Evolutionary conservation across 805 yeast genomes (phyloP).

Genomic region (Komagataella populi): DNA sequence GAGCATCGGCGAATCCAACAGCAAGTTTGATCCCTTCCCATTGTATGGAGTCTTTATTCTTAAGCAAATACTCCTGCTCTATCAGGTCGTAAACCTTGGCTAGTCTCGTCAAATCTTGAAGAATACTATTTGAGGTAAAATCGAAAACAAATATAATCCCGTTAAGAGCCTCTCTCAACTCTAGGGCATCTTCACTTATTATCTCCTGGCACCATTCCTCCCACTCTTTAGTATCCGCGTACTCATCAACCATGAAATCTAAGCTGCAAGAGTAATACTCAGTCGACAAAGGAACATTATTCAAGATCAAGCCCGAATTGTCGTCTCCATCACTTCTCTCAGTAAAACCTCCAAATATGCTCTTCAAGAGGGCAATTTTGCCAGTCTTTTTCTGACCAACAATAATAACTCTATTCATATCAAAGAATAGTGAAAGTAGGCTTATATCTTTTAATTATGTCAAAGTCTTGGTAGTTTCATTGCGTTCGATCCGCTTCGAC

Average conservation of each 20-base stretch:
- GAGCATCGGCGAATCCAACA: conserved; percentile 14
- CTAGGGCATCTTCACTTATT: conserved; percentile 19
- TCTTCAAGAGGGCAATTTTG: conserved; percentile 16
- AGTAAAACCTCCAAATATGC: conserved; percentile 12
- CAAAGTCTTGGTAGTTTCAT: not conserved
- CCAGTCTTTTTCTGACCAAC: conserved; percentile 30
- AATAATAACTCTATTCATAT: conserved; percentile 26
- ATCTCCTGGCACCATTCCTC: conserved; percentile 27
- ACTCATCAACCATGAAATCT: conserved; percentile 16
- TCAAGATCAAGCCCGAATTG: conserved; percentile 13
- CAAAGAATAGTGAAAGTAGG: not conserved
- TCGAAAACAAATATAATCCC: conserved; percentile 31
- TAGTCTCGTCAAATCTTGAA: not conserved
- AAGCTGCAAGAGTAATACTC: conserved; percentile 15
- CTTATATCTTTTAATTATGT: not conserved
- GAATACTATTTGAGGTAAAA: conserved; percentile 3
- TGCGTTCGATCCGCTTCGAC: not conserved
- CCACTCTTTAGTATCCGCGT: conserved; percentile 13
- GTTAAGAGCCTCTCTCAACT: conserved; percentile 29
- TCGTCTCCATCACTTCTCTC: conserved; percentile 7
- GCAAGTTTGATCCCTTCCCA: conserved; percentile 23
- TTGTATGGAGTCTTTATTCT: conserved; percentile 7
- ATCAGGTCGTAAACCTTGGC: not conserved
- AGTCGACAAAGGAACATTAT: conserved; percentile 9
- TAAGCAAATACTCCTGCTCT: not conserved